These are phyloP conservation scores for Aspergillus amoenus DNA, from an alignment of 2,329 filamentous ascomycete species.

Conservation along the genomic window DNA sequence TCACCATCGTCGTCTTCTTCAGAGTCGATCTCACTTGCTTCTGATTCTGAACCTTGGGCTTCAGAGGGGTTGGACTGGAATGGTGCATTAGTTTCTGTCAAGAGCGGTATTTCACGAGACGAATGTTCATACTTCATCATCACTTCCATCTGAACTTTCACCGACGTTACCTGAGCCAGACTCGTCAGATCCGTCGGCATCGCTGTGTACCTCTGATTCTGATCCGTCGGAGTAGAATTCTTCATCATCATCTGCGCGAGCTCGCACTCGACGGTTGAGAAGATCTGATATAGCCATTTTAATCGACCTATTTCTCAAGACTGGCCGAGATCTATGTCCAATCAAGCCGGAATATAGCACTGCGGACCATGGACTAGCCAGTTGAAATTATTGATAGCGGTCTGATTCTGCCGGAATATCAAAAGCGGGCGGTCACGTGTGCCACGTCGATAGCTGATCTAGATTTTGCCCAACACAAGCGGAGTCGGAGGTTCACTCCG, in stretches of 20 bases:
- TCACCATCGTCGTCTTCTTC: conserved; percentile 37
- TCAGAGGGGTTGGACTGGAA: conserved; percentile 11
- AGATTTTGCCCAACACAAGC: background rate
- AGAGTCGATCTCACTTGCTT: conserved; percentile 21
- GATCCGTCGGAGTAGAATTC: conserved; percentile 33
- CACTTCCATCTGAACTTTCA: conserved; percentile 11
- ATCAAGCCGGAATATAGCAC: background rate
- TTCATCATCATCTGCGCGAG: conserved; percentile 44
- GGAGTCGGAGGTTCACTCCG: background rate
- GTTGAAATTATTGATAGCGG: conserved; percentile 5
- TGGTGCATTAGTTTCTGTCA: background rate
- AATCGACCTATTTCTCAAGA: background rate
- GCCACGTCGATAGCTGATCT: conserved; percentile 1
- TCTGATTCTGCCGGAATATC: conserved; percentile 25
- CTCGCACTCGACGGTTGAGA: conserved; percentile 44
- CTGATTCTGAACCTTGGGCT: conserved; percentile 19
- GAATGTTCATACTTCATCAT: conserved; percentile 3
- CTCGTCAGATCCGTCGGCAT: conserved; percentile 16
- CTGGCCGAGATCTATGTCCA: background rate
- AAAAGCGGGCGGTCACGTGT: conserved; percentile 26
- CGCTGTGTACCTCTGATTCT: conserved; percentile 20
- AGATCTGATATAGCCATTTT: conserved; percentile 38
- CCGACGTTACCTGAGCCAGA: conserved; percentile 17
- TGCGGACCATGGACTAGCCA: background rate
- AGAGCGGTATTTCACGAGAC: background rate